Conservation (phyloP, 495 filamentous ascomycete genomes). For the Articulospora tetracladia region DNA sequence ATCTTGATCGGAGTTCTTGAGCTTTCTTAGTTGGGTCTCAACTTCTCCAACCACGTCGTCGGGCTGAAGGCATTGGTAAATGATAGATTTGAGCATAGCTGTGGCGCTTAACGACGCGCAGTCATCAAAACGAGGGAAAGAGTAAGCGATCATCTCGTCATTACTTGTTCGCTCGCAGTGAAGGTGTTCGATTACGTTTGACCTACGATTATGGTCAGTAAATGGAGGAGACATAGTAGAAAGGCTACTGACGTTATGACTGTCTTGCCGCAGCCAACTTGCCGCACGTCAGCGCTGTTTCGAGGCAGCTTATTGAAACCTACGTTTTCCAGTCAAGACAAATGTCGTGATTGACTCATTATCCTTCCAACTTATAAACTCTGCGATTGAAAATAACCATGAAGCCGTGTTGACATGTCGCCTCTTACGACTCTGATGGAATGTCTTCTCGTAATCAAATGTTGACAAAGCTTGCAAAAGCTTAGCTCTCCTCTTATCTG, state of each 20-base stretch:
- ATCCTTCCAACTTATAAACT: constrained; percentile 20
- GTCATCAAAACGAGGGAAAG: constrained; percentile 23
- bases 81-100: constrained; percentile 23
- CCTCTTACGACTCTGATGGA: constrained; percentile 16
- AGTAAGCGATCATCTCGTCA: constrained; percentile 18
- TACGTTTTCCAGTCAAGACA: constrained; percentile 26
- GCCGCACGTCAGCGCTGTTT: constrained; percentile 3
- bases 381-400: constrained; percentile 19
- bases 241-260: constrained; percentile 21
- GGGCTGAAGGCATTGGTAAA: constrained; percentile 20
- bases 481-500: constrained; percentile 7
- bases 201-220: constrained; percentile 13
- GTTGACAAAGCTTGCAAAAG: constrained; percentile 16
- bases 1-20: constrained; percentile 8
- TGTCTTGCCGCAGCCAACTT: constrained; percentile 30
- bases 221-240: constrained; percentile 11
- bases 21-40: constrained; percentile 8
- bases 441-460: constrained; percentile 8
- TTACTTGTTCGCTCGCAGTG: constrained; percentile 9
- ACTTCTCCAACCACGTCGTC: constrained; percentile 11
- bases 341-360: constrained; percentile 15
- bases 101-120: constrained; percentile 18
- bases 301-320: background rate
- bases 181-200: constrained; percentile 23
- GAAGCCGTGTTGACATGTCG: constrained; percentile 18